Percentiles rank a stretch among this genome's conserved stretches.
Conservation (phyloP, 1,139 yeast species). For the Geotrichum macrosporum region DNA sequence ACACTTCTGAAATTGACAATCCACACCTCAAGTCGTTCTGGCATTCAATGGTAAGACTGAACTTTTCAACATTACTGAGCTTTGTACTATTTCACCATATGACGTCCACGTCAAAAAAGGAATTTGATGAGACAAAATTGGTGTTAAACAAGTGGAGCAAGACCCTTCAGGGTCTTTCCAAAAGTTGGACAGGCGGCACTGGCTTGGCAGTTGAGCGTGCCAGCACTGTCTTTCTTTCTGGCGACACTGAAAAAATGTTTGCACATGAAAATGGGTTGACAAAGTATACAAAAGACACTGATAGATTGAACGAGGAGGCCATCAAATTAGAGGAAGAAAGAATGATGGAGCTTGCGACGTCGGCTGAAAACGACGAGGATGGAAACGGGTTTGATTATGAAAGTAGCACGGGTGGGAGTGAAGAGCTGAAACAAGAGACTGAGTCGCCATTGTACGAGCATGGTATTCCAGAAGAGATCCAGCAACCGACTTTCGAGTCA, state of each 20-base stretch:
- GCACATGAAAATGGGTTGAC: slow-evolving; percentile 10
- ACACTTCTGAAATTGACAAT: slow-evolving; percentile 38
- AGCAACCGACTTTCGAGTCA: too few relatives aligned
- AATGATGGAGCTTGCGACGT: background rate
- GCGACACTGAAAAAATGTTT: slow-evolving; percentile 14
- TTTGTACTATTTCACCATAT: slow-evolving; percentile 37
- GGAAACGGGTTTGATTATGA: background rate
- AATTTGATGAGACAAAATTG: slow-evolving; percentile 33
- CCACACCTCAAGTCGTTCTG: slow-evolving; percentile 40
- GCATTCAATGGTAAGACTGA: slow-evolving; percentile 36
- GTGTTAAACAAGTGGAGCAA: slow-evolving; percentile 37
- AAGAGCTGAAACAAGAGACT: background rate
- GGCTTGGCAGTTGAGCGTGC: slow-evolving; percentile 38
- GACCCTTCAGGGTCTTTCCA: slow-evolving; percentile 31
- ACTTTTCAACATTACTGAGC: slow-evolving; percentile 37
- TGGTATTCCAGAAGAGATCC: too few relatives aligned
- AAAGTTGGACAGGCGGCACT: slow-evolving; percentile 40
- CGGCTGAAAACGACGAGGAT: background rate
- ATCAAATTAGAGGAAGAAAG: slow-evolving; percentile 1
- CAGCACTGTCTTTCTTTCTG: slow-evolving; percentile 35
- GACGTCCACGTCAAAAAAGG: slow-evolving; percentile 34
- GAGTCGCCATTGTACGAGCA: background rate
- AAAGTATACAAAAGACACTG: slow-evolving; percentile 16
- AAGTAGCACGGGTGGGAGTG: background rate
- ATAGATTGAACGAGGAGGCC: slow-evolving; percentile 13